Base-by-base conservation (phyloP, 2,329 filamentous ascomycete species). In the Pestalotiopsis fici region DNA sequence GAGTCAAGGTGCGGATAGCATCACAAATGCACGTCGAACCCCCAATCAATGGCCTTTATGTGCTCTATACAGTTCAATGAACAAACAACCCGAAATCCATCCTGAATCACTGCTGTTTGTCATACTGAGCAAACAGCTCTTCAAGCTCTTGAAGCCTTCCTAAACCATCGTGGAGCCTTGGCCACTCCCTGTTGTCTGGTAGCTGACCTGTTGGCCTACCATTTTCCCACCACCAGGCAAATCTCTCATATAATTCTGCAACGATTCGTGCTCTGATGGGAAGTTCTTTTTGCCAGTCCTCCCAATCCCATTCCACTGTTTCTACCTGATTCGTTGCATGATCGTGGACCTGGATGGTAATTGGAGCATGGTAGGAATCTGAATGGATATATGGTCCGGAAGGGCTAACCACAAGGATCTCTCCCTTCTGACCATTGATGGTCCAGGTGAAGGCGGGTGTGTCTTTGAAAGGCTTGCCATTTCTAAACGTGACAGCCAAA, bases 221-320 rank as follows among this genome's bases (percentile, higher is more conserved):
- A 3, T 60, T 67, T 65, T 72, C 69, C 71, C 71, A 71, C 70
- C 73, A 74, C 43, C 64, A 56, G 54, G 85, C 85, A 77, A 83
- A 88, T 1, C 79, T 81, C 71, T 91, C 88, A 76, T 90, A 91
- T 0, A 89, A 71, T 23, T 80, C 81, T 0, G 82, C 88, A 31
- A 90, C 83, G 69, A 83, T 85, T 64, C 85, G 80, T 1, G 80
- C 82, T 3, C 77, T 71, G 1, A 81, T 43, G 0, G 85, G 82
- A 21, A 88, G 68, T 12, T 82, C 79, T 12, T 82, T 78, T 72
- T 84, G 84, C 76, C 82, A 85, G 3, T 82, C 81, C 15, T 79
- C 75, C 79, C 83, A 88, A 7, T 78, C 74, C 78, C 82, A 83
- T 0, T 79, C 71, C 0, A 87, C 74, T 3, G 78, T 70, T 13